Conservation (phyloP, 2,329 filamentous ascomycete genomes). For the Xylaria sp. region DNA sequence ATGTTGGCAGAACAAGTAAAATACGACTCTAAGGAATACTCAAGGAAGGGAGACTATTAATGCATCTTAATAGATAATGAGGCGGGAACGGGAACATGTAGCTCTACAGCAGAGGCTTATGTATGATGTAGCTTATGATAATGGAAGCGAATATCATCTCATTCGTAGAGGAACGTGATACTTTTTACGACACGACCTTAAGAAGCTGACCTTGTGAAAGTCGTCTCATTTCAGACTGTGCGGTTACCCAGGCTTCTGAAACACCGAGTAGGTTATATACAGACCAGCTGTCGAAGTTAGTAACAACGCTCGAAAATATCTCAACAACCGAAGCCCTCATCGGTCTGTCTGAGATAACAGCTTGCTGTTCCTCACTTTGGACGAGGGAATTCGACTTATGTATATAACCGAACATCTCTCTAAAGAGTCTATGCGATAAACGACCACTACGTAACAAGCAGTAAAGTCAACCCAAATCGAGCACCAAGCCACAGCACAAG, state of each 20-base stretch:
- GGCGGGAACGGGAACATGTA: background rate
- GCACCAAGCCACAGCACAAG: slow-evolving; percentile 17
- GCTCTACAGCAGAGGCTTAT: background rate
- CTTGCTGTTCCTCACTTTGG: background rate
- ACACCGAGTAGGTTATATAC: too few species aligned
- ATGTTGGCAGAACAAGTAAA: background rate
- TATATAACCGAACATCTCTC: slow-evolving; percentile 21
- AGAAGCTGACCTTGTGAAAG: background rate
- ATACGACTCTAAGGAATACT: background rate
- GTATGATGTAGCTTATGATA: slow-evolving; percentile 16
- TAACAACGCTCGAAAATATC: too few species aligned
- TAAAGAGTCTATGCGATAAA: slow-evolving; percentile 13
- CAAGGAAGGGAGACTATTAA: slow-evolving; percentile 66
- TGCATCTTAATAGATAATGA: background rate
- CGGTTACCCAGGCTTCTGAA: background rate
- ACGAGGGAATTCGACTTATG: background rate
- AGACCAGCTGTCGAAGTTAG: too few species aligned
- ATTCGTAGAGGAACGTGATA: background rate
- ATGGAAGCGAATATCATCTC: slow-evolving; percentile 18
- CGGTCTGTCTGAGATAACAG: slow-evolving; percentile 6
- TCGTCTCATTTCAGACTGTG: background rate
- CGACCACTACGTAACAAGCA: background rate
- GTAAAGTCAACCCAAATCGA: slow-evolving; percentile 15
- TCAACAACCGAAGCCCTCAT: background rate
- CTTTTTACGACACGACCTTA: background rate